A percentile compares a stretch with the other conserved stretches of the same genome.
These are phyloP conservation scores for Drechslerella stenobrocha DNA, from an alignment of 2,329 filamentous ascomycete species.

Conservation along the genomic window DNA sequence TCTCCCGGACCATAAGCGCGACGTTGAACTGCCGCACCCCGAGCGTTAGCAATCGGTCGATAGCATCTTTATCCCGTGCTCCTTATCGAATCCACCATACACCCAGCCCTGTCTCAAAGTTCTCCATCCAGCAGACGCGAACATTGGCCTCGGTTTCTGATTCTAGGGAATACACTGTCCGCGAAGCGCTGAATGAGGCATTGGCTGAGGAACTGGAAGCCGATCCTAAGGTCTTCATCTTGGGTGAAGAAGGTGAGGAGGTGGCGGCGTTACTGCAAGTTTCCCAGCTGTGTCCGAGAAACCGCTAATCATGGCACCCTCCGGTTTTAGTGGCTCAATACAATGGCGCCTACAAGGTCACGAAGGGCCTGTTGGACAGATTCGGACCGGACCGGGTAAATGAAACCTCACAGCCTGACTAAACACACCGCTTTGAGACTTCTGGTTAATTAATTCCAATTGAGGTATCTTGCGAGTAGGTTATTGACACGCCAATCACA, in stretches of 20 bases:
- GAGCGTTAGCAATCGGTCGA: slow-evolving; percentile 8
- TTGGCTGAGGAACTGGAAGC: slow-evolving; percentile 94
- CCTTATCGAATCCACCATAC: neutral
- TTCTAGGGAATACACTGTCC: slow-evolving; percentile 63
- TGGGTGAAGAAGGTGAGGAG: slow-evolving; percentile 82
- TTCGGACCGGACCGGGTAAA: slow-evolving; percentile 82
- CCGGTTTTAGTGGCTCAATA: slow-evolving; percentile 56
- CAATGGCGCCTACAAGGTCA: slow-evolving; percentile 99
- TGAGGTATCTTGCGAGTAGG: slow-evolving; percentile 54
- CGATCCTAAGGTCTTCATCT: slow-evolving; percentile 91
- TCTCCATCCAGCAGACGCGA: slow-evolving; percentile 17
- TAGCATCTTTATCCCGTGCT: slow-evolving; percentile 24
- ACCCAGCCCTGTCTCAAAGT: slow-evolving; percentile 8
- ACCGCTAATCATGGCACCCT: neutral
- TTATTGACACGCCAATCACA: slow-evolving; percentile 98
- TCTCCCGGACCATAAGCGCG: slow-evolving; percentile 14
- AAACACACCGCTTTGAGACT: neutral
- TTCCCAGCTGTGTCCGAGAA: neutral
- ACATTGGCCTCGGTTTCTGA: slow-evolving; percentile 28
- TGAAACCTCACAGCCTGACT: neutral
- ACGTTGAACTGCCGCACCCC: neutral
- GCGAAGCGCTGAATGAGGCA: slow-evolving; percentile 96
- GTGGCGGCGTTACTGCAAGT: neutral
- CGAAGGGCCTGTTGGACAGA: slow-evolving; percentile 92
- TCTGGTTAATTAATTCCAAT: neutral